Evolutionary conservation across 75 land plant species (phyloP), one percentile per base, ranked within the genome.

Genomic region (Cupressus sempervirens): DNA sequence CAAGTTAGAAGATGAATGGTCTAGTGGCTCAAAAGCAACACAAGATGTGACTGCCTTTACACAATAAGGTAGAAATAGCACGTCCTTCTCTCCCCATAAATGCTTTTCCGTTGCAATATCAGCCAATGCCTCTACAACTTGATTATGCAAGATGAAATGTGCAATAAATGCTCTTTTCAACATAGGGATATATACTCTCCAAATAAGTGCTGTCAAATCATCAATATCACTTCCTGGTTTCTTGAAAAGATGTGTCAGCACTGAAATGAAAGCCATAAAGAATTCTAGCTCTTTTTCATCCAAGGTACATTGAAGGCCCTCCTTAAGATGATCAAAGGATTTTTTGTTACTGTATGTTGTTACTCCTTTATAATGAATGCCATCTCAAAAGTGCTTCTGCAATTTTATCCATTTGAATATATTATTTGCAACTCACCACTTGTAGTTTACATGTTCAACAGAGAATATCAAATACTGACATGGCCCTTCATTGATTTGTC

Each of bases 11-110:
- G 41, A 81, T 62, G 26, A 87, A 82, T 62, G 36, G 35, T 34
- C 85, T 85, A 8, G 76, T 13, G 56, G 41, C 88, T 88, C 65
- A 85, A 84, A 56, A 85, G 45, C 86, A 85, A 90, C 54, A n/a
- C 85, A 81, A 85, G 80, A 43, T 36, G 84, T 82, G 77, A 90
- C 83, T 30, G 92, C 90, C 75, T 87, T 92, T n/a, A 92, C 48
- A 50, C 85, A 86, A 67, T 88, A 84, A 3, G 92, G 93, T 8
- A 92, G 87, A 56, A 95, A 65, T 32, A 87, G 88, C 53, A 26
- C 82, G 29, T 89, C 91, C 53, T 90, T 26, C 81, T 89, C 75
- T 26, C 53, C 85, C 95, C 94, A 95, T 0, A 45, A 20, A 41
- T 86, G 32, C 11, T 80, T 90, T 45, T 84, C 83, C n/a, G 11